Conservation (phyloP, 306 rosid genomes). For the Herpetospermum pedunculosum region DNA sequence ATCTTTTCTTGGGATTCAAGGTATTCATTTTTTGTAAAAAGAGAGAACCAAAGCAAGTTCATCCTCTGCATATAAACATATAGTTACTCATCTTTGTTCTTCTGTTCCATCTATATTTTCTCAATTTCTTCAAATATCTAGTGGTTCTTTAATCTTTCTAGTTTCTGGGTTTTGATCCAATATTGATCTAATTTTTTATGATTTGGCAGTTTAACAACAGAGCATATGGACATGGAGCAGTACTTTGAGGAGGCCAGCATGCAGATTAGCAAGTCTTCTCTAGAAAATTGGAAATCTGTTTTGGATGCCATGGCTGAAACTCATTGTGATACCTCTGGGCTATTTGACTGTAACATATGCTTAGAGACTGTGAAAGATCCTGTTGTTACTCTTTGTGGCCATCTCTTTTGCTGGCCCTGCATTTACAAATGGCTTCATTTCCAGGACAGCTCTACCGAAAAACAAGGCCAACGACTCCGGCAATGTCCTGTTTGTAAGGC, state of each 20-base stretch:
- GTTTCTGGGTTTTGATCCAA: background rate
- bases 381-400: conserved; percentile 92
- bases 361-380: conserved; percentile 72
- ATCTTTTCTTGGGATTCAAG: background rate
- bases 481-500: conserved; percentile 91
- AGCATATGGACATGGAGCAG: background rate
- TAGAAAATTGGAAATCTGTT: conserved; percentile 5
- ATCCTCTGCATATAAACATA: background rate
- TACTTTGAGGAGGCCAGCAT: background rate
- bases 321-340: conserved; percentile 21
- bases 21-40: background rate
- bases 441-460: conserved; percentile 15
- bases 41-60: background rate
- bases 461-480: conserved; percentile 19
- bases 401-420: conserved; percentile 97
- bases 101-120: background rate
- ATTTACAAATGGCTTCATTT: conserved; percentile 66
- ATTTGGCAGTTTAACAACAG: background rate
- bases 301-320: conserved; percentile 11
- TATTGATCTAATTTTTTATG: background rate
- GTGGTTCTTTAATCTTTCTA: background rate
- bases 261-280: background rate
- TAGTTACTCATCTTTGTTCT: background rate
- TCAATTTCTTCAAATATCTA: background rate
- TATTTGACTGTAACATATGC: conserved; percentile 88